These are phyloP conservation scores for Penicillium parvum DNA, from an alignment of 495 filamentous ascomycete genomes.

Conservation along the genomic window DNA sequence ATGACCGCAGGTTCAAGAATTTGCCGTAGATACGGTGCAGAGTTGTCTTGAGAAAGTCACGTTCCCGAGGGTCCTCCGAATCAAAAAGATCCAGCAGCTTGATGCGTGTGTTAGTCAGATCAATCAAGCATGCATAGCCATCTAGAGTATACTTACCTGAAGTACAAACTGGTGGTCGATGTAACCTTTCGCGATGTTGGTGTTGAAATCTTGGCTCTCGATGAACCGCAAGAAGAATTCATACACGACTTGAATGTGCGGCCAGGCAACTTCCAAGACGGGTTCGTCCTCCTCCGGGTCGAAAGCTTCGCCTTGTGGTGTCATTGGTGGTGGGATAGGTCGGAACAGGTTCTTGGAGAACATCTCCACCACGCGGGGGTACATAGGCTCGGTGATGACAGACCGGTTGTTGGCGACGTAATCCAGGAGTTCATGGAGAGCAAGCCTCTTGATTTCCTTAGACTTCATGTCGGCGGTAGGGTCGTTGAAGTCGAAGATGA, in stretches of 20 bases:
- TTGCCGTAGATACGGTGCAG: constrained; percentile 98
- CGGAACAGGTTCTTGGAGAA: constrained; percentile 98
- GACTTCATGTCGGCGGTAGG: constrained; percentile 98
- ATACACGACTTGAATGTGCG: constrained; percentile 98
- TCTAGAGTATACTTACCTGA: constrained; percentile 52
- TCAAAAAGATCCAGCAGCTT: constrained; percentile 96
- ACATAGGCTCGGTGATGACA: constrained; percentile 99
- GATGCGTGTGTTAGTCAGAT: constrained; percentile 3
- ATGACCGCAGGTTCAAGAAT: constrained; percentile 95
- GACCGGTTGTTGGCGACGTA: constrained; percentile 98
- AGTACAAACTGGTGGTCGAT: constrained; percentile 98
- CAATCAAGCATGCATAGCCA: background rate
- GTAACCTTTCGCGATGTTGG: constrained; percentile 97
- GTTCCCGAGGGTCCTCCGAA: constrained; percentile 94
- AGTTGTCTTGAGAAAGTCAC: constrained; percentile 98
- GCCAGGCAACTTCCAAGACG: constrained; percentile 97
- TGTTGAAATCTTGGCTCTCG: constrained; percentile 99
- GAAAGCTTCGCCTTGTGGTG: constrained; percentile 96
- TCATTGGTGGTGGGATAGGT: constrained; percentile 93
- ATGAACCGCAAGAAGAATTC: constrained; percentile 99
- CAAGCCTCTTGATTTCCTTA: constrained; percentile 99
- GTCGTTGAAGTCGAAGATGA: constrained; percentile 99
- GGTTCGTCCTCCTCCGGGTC: constrained; percentile 99
- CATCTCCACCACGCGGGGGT: constrained; percentile 97
- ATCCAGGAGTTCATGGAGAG: constrained; percentile 92